Conservation (phyloP, 2,329 filamentous ascomycete species). For the Sphaceloma murrayae region DNA sequence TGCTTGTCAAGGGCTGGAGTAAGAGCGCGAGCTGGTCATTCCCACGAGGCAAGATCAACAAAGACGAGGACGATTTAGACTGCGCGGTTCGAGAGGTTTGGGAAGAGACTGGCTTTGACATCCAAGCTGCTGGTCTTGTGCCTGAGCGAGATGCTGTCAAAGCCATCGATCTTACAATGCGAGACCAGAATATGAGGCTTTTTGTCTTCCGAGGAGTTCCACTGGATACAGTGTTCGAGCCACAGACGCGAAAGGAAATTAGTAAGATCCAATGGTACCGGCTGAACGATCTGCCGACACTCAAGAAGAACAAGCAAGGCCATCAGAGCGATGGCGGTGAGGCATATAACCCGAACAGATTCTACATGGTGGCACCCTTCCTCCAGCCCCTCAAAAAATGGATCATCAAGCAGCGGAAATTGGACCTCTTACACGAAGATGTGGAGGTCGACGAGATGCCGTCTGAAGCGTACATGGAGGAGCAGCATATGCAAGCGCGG, state of each 20-base stretch:
- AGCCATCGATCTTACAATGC: slow-evolving; percentile 79
- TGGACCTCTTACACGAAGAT: slow-evolving; percentile 37
- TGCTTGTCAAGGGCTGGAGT: slow-evolving; percentile 97
- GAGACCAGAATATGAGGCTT: slow-evolving; percentile 83
- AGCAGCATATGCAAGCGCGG: slow-evolving; percentile 10
- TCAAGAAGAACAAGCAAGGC: slow-evolving; percentile 59
- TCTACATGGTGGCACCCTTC: slow-evolving; percentile 97
- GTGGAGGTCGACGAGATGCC: slow-evolving; percentile 17
- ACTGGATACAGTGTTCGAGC: slow-evolving; percentile 77
- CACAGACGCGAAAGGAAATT: slow-evolving; percentile 90
- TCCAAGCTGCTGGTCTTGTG: slow-evolving; percentile 65
- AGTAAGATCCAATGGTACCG: slow-evolving; percentile 95
- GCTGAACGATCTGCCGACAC: slow-evolving; percentile 74
- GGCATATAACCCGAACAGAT: slow-evolving; percentile 65
- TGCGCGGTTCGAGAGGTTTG: slow-evolving; percentile 92
- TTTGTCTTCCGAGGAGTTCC: slow-evolving; percentile 87
- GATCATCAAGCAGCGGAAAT: slow-evolving; percentile 75
- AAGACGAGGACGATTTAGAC: slow-evolving; percentile 86
- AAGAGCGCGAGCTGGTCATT: slow-evolving; percentile 96
- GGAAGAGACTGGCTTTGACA: slow-evolving; percentile 89
- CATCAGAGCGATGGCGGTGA: slow-evolving; percentile 47
- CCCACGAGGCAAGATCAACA: slow-evolving; percentile 94
- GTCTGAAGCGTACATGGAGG: slow-evolving; percentile 18
- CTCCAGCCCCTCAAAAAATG: slow-evolving; percentile 76
- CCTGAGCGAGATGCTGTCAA: slow-evolving; percentile 60